Evolutionary conservation across 257 asterid species (phyloP), one percentile per base, ranked within the genome.

Genomic region (Salvia rosmarinus): DNA sequence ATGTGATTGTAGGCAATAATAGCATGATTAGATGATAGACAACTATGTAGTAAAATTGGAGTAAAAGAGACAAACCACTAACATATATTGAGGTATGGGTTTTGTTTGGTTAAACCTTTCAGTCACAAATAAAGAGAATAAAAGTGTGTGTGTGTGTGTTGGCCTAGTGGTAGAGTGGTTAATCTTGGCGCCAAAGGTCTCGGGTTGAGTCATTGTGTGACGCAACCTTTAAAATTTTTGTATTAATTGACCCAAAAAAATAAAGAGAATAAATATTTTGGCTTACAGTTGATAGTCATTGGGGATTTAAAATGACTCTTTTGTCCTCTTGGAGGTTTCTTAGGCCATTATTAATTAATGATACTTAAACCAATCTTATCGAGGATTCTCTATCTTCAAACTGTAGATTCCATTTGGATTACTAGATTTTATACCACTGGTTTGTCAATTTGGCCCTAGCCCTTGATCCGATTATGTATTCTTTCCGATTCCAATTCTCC

Each of bases 331-430:
- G 71, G 76, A 68, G 72, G 81, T 67, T 63, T 77, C 46, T 37
- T 70, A 65, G 64, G 34, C 68, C 78, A 82, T 49, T 28, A 25
- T n/a, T 71, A 67, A 81, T 46, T 56, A 71, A 68, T 64, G 72
- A 75, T 80, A 73, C 68, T 66, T 65, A 73, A 76, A 54, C 64
- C 70, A 68, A 68, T 73, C 83, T 82, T 71, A 78, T 64, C 55
- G 39, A 11, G 72, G 76, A 75, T 79, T 70, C 75, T 67, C 37
- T 75, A 61, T 76, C 78, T 76, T 67, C 56, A 59, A 59, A 75
- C 64, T 61, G 70, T 80, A 70, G 84, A 83, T 85, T 83, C 88
- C 88, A 82, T 74, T 80, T 72, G 77, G 89, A 83, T 85, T 76
- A 67, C 72, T 75, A 83, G 84, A 78, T 81, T 73, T 81, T 75